Percentiles rank a stretch among this genome's conserved stretches.
Conservation (phyloP, 2,329 filamentous ascomycete genomes). For the Xylaria sp. region DNA sequence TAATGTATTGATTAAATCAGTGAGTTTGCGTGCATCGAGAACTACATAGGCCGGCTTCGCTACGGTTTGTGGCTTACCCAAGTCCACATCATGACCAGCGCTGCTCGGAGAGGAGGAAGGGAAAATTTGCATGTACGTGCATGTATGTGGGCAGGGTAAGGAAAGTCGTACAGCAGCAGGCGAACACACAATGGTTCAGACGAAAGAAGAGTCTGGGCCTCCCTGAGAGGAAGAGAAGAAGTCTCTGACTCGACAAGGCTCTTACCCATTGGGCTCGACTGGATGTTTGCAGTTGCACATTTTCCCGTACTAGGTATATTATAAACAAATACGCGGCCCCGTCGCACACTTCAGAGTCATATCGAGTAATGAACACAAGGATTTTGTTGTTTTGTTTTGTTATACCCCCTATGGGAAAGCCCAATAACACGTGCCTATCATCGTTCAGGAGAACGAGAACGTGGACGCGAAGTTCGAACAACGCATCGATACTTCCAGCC, state of each 20-base stretch:
- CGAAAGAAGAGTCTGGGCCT: not conserved
- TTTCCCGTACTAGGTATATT: no score
- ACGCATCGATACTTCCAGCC: slow-evolving; percentile 14
- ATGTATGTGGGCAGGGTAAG: slow-evolving; percentile 10
- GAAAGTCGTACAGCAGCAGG: slow-evolving; percentile 13
- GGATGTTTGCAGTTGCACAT: no score
- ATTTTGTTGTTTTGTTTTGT: slow-evolving; percentile 4
- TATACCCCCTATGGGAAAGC: slow-evolving; percentile 1
- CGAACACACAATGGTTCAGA: slow-evolving; percentile 2
- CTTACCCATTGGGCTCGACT: no score
- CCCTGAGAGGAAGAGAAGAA: not conserved
- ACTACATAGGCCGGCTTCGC: slow-evolving; percentile 1
- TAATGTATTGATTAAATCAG: slow-evolving; percentile 2
- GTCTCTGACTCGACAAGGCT: no score
- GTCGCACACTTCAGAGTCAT: no score
- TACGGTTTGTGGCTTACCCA: slow-evolving; percentile 6
- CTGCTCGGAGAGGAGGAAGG: not conserved
- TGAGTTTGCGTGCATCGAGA: slow-evolving; percentile 8
- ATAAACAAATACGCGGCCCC: no score
- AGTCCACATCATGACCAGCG: not conserved
- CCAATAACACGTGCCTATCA: slow-evolving; percentile 6
- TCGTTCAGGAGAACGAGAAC: not conserved
- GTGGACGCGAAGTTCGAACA: slow-evolving; percentile 3
- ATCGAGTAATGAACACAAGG: no score
- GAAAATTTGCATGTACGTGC: not conserved